phyloP scores from a whole-genome alignment of 1,284 basidiomycete species.

The Farysia itapuensis region DNA sequence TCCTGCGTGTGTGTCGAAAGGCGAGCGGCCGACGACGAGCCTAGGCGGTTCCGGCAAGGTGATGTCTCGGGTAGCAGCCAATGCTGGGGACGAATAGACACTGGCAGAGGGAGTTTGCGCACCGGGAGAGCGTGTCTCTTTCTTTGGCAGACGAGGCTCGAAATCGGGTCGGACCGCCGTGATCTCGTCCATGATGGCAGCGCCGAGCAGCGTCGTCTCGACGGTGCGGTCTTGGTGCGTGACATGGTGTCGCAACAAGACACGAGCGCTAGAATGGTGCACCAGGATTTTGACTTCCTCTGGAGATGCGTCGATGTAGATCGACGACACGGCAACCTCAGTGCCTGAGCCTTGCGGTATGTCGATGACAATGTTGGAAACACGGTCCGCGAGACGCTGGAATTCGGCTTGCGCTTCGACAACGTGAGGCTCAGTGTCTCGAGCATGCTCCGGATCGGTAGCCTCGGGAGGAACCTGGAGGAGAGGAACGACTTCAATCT shows the following conservation, averaged over 20 bases:
- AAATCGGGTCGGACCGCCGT: conserved; percentile 47
- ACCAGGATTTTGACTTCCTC: conserved; percentile 22
- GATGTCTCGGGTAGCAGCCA: conserved; percentile 7
- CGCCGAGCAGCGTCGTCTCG: conserved; percentile 41
- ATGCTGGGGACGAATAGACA: conserved; percentile 22
- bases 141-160: conserved; percentile 37
- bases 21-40: conserved; percentile 25
- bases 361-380: conserved; percentile 15
- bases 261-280: conserved; percentile 27
- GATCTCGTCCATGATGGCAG: conserved; percentile 38
- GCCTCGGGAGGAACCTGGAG: conserved; percentile 29
- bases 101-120: conserved; percentile 15
- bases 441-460: conserved; percentile 20
- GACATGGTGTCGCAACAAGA: conserved; percentile 35
- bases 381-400: conserved; percentile 7
- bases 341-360: conserved; percentile 8
- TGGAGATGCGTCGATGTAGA: conserved; percentile 15
- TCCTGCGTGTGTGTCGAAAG: conserved; percentile 11
- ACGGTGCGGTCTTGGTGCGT: conserved; percentile 1
- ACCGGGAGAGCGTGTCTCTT: conserved; percentile 13
- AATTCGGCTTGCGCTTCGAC: conserved; percentile 15
- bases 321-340: conserved; percentile 15
- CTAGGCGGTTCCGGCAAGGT: conserved; percentile 1
- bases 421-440: conserved; percentile 5
- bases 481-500: conserved; percentile 35